phyloP scores from a whole-genome alignment of 1,139 yeast genomes.

The Taphrina pruni region DNA sequence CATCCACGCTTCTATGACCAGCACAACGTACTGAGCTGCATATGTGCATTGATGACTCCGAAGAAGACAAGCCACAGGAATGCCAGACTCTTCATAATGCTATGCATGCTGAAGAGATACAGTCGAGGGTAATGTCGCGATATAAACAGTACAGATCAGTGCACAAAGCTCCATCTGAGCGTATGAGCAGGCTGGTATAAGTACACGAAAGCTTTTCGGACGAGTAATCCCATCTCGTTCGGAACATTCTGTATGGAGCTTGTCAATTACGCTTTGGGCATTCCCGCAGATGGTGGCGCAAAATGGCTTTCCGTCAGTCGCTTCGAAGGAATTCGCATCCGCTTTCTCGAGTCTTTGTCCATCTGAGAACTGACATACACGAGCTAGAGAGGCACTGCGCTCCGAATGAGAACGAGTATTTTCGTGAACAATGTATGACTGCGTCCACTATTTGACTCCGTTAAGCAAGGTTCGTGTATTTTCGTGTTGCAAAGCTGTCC shows the following conservation, averaged over 20 bases:
- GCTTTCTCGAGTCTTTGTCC: background rate
- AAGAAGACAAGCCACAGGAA: background rate
- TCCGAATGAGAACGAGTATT: no score
- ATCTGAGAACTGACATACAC: no score
- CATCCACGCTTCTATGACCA: background rate
- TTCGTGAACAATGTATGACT: no score
- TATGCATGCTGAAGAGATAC: background rate
- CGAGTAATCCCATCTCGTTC: background rate
- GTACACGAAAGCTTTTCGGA: background rate
- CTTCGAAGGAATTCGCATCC: slow-evolving; percentile 2
- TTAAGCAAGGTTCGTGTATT: no score
- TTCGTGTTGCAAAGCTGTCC: background rate
- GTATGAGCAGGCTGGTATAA: background rate
- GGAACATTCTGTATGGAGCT: slow-evolving; percentile 2
- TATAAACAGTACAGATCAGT: no score
- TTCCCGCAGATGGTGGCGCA: slow-evolving; percentile 13
- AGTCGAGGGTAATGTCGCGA: no score
- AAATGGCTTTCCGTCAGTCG: slow-evolving; percentile 3
- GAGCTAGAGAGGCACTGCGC: no score
- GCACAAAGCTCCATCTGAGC: no score
- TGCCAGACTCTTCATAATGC: background rate
- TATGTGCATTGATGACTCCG: slow-evolving; percentile 2
- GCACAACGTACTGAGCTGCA: slow-evolving; percentile 13
- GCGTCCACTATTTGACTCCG: no score
- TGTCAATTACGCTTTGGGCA: slow-evolving; percentile 17